Evolutionary conservation across 2,329 filamentous ascomycete species (phyloP), one percentile per base, ranked within the genome.

Genomic region (Fusarium cicatricum): DNA sequence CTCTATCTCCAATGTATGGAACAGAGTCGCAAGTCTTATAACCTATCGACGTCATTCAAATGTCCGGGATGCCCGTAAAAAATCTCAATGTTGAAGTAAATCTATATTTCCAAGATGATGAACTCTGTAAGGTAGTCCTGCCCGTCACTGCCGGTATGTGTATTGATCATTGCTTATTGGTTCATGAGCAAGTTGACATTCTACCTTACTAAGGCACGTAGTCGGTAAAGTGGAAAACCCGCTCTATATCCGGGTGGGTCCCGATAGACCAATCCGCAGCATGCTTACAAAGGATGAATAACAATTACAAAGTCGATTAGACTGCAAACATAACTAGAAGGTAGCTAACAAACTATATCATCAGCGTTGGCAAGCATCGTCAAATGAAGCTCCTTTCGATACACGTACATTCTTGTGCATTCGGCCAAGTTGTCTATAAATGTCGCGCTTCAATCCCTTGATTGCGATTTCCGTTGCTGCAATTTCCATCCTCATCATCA

Each of bases 401-500:
- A 23, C 61, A 51, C 15, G 55, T 56, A 59, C n/a, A 10, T 72
- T 73, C 70, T 66, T 52, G 58, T 44, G 26, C 41, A 26, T 72
- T 71, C 67, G 41, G 32, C 47, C 15, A 49, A 12, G 28, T 55
- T 7, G 42, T 58, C 48, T 75, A 77, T 77, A 77, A 74, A 78
- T 78, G 75, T 66, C 66, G 58, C 75, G 73, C 39, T 58, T 73
- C 64, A 58, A 67, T 58, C 60, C 70, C 54, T 49, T 69, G 40
- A 55, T 65, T 68, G 72, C 73, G 53, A 68, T 76, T 71, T 66
- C 77, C 43, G 68, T 73, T 64, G 67, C 71, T 69, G 62, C 71
- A 66, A 58, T 76, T 67, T 77, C 75, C 69, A 76, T 75, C 64
- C 63, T 73, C 64, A 65, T 70, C 68, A 66, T 72, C 65, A 63